Conservation (phyloP, 2,329 filamentous ascomycete genomes). For the Neonectria coccinea region DNA sequence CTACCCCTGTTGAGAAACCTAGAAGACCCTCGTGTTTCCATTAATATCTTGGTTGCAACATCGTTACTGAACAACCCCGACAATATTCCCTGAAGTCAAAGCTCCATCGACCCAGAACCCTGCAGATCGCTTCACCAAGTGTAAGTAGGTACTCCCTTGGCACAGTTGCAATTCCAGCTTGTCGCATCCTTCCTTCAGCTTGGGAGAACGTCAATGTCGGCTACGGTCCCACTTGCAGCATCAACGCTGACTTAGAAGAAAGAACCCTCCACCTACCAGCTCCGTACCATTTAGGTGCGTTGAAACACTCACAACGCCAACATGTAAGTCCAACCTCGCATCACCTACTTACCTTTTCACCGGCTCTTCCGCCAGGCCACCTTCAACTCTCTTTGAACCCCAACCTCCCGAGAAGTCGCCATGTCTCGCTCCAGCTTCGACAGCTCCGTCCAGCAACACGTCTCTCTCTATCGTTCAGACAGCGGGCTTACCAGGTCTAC, state of each 20-base stretch:
- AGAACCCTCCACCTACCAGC: slow-evolving; percentile 20
- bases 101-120: neutral
- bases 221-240: slow-evolving; percentile 1
- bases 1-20: slow-evolving; percentile 35
- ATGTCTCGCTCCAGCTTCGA: slow-evolving; percentile 53
- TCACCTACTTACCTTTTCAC: neutral
- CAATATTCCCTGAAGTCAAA: neutral
- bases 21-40: slow-evolving; percentile 29
- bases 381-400: neutral
- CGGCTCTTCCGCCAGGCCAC: neutral
- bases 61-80: slow-evolving; percentile 1
- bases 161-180: neutral
- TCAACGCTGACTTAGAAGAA: slow-evolving; percentile 37
- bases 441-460: slow-evolving; percentile 38
- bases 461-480: slow-evolving; percentile 35
- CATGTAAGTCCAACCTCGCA: slow-evolving; percentile 36
- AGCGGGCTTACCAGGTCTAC: slow-evolving; percentile 44
- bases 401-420: slow-evolving; percentile 11
- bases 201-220: slow-evolving; percentile 4
- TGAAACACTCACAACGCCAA: slow-evolving; percentile 17
- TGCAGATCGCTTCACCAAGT: slow-evolving; percentile 11
- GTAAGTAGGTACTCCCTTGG: slow-evolving; percentile 31
- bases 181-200: slow-evolving; percentile 7
- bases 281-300: slow-evolving; percentile 14
- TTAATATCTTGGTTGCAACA: slow-evolving; percentile 20